phyloP scores from a whole-genome alignment of 441 rosid genomes.

The Arabidopsis lyrata region DNA sequence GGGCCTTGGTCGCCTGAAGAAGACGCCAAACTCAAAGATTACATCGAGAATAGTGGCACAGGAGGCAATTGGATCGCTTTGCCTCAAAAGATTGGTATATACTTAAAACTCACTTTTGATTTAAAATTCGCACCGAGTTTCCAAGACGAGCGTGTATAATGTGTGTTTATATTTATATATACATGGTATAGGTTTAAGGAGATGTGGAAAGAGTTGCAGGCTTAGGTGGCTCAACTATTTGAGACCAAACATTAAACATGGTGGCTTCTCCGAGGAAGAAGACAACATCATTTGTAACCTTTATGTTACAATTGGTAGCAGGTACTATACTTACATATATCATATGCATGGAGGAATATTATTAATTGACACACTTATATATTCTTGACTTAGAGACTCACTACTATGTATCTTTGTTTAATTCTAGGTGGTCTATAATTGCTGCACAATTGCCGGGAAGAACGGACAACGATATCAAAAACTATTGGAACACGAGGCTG shows the following conservation, averaged over 20 bases:
- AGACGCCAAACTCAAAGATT: conserved; percentile 69
- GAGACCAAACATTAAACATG: conserved; percentile 96
- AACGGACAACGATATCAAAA: conserved; percentile 78
- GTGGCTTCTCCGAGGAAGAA: conserved; percentile 97
- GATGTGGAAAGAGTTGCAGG: conserved; percentile 97
- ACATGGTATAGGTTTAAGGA: conserved; percentile 69
- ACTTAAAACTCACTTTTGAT: conserved; percentile 14
- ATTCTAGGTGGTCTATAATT: conserved; percentile 75
- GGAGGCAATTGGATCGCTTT: conserved; percentile 87
- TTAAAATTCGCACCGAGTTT: conserved; percentile 2
- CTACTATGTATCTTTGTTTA: conserved; percentile 8
- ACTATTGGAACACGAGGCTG: conserved; percentile 78
- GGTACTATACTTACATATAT: conserved; percentile 50
- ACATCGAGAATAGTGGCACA: conserved; percentile 68
- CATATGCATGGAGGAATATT: background rate
- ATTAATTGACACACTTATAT: too few species aligned
- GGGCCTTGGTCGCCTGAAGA: conserved; percentile 89
- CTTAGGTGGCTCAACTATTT: conserved; percentile 95
- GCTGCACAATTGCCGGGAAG: conserved; percentile 76
- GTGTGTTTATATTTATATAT: conserved; percentile 16
- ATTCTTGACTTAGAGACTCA: conserved; percentile 1
- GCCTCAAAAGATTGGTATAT: conserved; percentile 72
- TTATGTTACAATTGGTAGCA: conserved; percentile 90
- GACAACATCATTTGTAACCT: conserved; percentile 93
- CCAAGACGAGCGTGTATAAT: background rate